These are phyloP conservation scores for Thalassiosira livingstoniorum DNA, from an alignment of 352 stramenopile species.

Conservation along the genomic window DNA sequence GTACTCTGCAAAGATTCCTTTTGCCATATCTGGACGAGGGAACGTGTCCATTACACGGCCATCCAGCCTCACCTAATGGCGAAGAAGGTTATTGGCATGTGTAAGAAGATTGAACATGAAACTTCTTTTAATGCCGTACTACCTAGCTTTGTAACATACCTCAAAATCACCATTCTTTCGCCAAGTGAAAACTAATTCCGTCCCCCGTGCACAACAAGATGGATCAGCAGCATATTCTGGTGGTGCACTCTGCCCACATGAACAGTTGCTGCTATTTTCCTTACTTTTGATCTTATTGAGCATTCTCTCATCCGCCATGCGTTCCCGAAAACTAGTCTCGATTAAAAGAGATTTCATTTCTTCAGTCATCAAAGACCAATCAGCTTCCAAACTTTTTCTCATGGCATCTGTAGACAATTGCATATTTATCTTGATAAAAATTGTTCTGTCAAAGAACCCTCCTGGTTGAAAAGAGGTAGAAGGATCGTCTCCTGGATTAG, in stretches of 20 bases:
- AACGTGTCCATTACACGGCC: slow-evolving; percentile 80
- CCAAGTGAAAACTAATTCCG: slow-evolving; percentile 83
- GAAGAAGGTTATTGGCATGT: too few species aligned
- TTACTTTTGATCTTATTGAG: slow-evolving; percentile 67
- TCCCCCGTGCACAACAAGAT: slow-evolving; percentile 79
- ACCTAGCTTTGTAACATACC: too few species aligned
- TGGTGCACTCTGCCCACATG: slow-evolving; percentile 77
- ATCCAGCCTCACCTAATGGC: slow-evolving; percentile 58
- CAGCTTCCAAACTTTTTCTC: slow-evolving; percentile 73
- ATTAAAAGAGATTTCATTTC: slow-evolving; percentile 58
- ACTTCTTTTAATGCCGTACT: too few species aligned
- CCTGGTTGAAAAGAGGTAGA: slow-evolving; percentile 35
- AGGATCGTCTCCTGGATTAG: slow-evolving; percentile 39
- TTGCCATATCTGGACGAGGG: slow-evolving; percentile 71
- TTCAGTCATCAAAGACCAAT: slow-evolving; percentile 82
- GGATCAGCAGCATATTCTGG: slow-evolving; percentile 72
- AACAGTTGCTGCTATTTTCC: slow-evolving; percentile 78
- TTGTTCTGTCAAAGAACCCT: slow-evolving; percentile 74
- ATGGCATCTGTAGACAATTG: slow-evolving; percentile 81
- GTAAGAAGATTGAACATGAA: too few species aligned
- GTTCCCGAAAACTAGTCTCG: slow-evolving; percentile 38
- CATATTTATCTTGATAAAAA: slow-evolving; percentile 86
- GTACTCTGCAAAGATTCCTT: slow-evolving; percentile 85
- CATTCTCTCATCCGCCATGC: slow-evolving; percentile 68
- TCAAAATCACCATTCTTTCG: slow-evolving; percentile 80